A percentile compares a stretch with the other conserved stretches of the same genome.
Evolutionary conservation across 2,329 filamentous ascomycete species (phyloP).

Genomic region (Apiospora pterosperma): DNA sequence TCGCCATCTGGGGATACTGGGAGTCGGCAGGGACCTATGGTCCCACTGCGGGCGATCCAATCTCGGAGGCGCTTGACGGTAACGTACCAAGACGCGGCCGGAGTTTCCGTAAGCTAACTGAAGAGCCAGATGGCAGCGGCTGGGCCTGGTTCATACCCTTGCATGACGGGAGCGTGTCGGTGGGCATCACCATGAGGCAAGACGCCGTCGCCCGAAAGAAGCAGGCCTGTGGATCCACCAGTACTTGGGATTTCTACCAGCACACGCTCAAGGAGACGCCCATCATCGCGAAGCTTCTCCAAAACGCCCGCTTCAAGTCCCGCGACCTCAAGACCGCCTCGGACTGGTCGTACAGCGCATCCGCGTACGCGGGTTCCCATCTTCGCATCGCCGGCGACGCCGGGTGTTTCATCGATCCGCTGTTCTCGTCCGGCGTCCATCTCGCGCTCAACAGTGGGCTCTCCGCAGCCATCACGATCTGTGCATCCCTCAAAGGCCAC

Average conservation of each 20-base stretch:
- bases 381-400: conserved; percentile 43
- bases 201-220: not conserved
- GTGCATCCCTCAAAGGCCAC: conserved; percentile 34
- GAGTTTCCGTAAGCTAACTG: too few relatives aligned
- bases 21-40: too few relatives aligned
- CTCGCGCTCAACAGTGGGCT: conserved; percentile 39
- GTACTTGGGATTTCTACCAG: not conserved
- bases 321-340: conserved; percentile 33
- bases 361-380: conserved; percentile 35
- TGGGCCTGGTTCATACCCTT: too few relatives aligned
- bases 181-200: not conserved
- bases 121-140: too few relatives aligned
- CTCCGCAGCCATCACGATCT: conserved; percentile 42
- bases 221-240: not conserved
- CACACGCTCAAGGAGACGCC: not conserved
- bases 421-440: conserved; percentile 46
- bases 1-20: too few relatives aligned
- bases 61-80: too few relatives aligned
- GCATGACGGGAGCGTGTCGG: not conserved
- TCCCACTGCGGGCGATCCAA: too few relatives aligned
- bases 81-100: too few relatives aligned
- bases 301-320: too few relatives aligned
- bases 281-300: not conserved
- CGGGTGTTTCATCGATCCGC: conserved; percentile 46
- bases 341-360: conserved; percentile 38